Base-by-base conservation (phyloP, 75 land plant genomes). In the Isoetes taiwanensis region DNA sequence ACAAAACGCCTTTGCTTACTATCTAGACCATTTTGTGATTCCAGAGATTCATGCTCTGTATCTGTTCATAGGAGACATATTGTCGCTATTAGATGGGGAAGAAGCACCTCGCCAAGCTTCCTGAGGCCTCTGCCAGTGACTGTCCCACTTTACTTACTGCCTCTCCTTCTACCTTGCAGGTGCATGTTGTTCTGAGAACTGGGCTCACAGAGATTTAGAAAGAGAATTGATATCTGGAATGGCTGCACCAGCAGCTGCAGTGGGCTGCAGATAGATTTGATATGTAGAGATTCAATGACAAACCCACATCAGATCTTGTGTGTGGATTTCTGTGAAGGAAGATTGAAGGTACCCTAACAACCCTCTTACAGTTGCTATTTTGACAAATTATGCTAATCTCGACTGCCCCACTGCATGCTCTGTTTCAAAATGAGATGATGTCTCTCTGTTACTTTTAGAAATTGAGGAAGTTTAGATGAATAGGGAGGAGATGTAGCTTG, bases 301-400 rank as follows among this genome's bases (percentile, higher is more conserved):
- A 57, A 16, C 59, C 59, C 41, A 57, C 59, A 57, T 32, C 59
- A 39, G 4, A 57, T 2, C 39, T 57, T 57, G n/a, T n/a, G n/a
- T n/a, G n/a, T n/a, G n/a, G n/a, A n/a, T n/a, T n/a, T n/a, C n/a
- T n/a, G n/a, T n/a, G n/a, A n/a, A n/a, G n/a, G n/a, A n/a, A n/a
- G n/a, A n/a, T n/a, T n/a, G n/a, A n/a, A n/a, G n/a, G n/a, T n/a
- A n/a, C n/a, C n/a, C n/a, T n/a, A n/a, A n/a, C n/a, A n/a, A n/a
- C n/a, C n/a, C n/a, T n/a, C n/a, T n/a, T n/a, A n/a, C n/a, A n/a
- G n/a, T n/a, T n/a, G n/a, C n/a, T n/a, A n/a, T n/a, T n/a, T n/a
- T n/a, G n/a, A n/a, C n/a, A n/a, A n/a, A n/a, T n/a, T n/a, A n/a
- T n/a, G n/a, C n/a, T n/a, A n/a, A n/a, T n/a, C n/a, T n/a, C n/a